phyloP scores from a whole-genome alignment of 768 basidiomycete genomes.

The Trametopsis cervina region DNA sequence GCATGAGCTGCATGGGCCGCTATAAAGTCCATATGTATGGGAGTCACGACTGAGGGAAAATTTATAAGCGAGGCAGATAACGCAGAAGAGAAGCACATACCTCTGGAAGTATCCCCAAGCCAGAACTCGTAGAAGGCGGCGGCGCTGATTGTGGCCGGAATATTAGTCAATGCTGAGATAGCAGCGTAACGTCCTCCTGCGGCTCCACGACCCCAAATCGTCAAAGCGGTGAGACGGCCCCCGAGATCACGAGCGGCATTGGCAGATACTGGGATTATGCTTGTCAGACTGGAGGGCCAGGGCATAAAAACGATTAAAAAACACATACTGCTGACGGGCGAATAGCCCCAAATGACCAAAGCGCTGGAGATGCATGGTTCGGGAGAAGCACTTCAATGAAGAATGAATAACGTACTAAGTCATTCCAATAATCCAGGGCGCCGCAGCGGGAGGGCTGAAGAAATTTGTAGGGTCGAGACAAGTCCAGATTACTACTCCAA shows the following conservation, averaged over 20 bases:
- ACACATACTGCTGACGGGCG: constrained; percentile 34
- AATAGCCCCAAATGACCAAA: constrained; percentile 55
- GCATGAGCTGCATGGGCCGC: constrained; percentile 19
- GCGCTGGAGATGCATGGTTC: constrained; percentile 28
- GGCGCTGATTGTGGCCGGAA: constrained; percentile 53
- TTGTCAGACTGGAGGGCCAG: background rate
- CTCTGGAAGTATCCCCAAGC: constrained; percentile 51
- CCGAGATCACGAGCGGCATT: constrained; percentile 68
- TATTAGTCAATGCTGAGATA: constrained; percentile 57
- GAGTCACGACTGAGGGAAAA: constrained; percentile 16
- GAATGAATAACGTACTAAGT: constrained; percentile 41
- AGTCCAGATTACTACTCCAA: constrained; percentile 48
- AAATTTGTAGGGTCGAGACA: constrained; percentile 54
- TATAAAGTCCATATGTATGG: constrained; percentile 13
- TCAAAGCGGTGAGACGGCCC: constrained; percentile 48
- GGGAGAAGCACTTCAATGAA: background rate
- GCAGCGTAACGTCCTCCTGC: constrained; percentile 52
- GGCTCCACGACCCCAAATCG: constrained; percentile 52
- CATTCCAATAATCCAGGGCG: constrained; percentile 46
- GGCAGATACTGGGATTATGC: constrained; percentile 33
- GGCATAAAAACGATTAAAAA: background rate
- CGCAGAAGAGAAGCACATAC: constrained; percentile 28
- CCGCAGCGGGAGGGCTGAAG: constrained; percentile 41
- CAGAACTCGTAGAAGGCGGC: constrained; percentile 48
- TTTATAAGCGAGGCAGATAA: background rate